Base-by-base conservation (phyloP, 208 protist genomes). In the Trypanosoma rangeli region DNA sequence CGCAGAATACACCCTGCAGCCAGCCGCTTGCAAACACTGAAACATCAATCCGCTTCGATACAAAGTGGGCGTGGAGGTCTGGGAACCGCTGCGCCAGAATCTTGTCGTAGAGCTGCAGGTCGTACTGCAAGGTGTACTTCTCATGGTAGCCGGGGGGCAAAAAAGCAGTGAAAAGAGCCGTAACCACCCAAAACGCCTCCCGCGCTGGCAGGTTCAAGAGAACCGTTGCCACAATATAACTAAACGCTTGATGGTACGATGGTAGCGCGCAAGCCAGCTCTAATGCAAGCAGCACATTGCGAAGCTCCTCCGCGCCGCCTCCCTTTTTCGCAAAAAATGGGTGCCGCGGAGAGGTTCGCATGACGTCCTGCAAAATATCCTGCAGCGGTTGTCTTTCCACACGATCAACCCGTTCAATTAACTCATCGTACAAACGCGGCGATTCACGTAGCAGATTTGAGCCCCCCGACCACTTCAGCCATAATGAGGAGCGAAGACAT, bases 181-280 rank as follows among this genome's bases (percentile, higher is more conserved):
- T 63, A 18, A 71, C 56, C 0, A 70, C 54, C 64, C 64, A 70
- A 59, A 64, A 71, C 26, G 72, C 28, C 57, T 77, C 65, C 16
- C 42, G 29, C 16, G 50, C 44, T 0, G 62, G 65, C 35, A 72
- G 49, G 29, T 70, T 61, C 16, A 77, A 54, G 15, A 77, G 48
- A 18, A 71, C 55, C 0, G 58, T 56, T 12, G 72, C 72, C 22
- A 56, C 72, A 67, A 77, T 63, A 44, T 70, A 77, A 70, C 72
- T 77, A 66, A 71, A 77, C 15, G 72, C 72, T 48, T 77, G 72
- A 54, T 77, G 72, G n/a, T 77, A 77, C 10, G 55, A 58, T 16
- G 63, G 64, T 24, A 63, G 33, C 48, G 33, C 54, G 39, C 50
- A 9, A 22, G 50, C 46, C 18, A 65, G 5, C 18, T 70, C 72